Percentiles rank a stretch among this genome's conserved stretches.
Conservation (phyloP, 2,329 filamentous ascomycete species). For the Trichoderma citrinoviride region DNA sequence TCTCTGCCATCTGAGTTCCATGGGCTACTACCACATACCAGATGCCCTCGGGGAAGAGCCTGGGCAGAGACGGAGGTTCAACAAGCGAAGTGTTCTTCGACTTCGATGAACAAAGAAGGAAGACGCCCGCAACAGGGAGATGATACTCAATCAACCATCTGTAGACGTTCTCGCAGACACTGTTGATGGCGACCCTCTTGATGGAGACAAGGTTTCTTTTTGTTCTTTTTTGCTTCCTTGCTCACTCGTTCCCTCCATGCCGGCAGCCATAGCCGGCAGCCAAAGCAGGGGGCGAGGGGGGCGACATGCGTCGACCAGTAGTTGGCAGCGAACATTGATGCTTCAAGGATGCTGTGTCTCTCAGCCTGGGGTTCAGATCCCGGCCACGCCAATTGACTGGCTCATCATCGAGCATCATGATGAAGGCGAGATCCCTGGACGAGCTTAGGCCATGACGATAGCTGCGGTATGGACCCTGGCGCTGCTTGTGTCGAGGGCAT, state of each 20-base stretch:
- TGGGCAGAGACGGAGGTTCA: too few species aligned
- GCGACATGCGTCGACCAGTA: constrained; percentile 10
- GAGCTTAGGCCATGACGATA: not conserved
- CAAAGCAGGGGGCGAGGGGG: constrained; percentile 5
- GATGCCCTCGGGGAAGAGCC: too few species aligned
- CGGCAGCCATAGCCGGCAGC: not conserved
- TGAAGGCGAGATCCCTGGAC: not conserved
- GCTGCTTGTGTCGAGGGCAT: not conserved
- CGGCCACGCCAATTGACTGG: constrained; percentile 13
- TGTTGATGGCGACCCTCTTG: not conserved
- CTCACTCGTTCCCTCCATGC: not conserved
- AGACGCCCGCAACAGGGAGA: too few species aligned
- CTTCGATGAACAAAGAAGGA: too few species aligned
- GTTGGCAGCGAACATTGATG: not conserved
- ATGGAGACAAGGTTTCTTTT: not conserved
- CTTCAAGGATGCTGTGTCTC: constrained; percentile 1
- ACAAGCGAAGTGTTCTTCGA: too few species aligned
- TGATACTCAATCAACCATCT: too few species aligned
- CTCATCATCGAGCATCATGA: not conserved
- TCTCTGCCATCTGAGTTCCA: too few species aligned
- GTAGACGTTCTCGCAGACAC: too few species aligned
- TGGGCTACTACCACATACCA: too few species aligned
- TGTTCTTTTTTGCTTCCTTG: not conserved
- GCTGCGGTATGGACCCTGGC: not conserved
- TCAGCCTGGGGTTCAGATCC: not conserved